Conservation (phyloP, 1,139 yeast genomes). For the Candida sanyaensis region DNA sequence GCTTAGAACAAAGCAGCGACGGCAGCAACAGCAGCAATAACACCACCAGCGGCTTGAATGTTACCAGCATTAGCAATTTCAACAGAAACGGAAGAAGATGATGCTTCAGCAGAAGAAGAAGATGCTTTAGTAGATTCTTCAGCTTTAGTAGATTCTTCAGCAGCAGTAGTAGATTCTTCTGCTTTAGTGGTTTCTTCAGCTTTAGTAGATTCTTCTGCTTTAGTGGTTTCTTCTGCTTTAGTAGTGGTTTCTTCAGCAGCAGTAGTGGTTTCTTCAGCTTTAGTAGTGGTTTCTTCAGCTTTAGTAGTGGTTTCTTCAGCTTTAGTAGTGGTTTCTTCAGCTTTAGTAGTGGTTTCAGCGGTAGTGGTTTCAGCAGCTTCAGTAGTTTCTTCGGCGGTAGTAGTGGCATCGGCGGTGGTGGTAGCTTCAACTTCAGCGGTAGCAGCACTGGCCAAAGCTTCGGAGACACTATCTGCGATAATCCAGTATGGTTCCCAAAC, state of each 20-base stretch:
- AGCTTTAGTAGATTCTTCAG: constrained; percentile 6
- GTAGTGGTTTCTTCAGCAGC: too few species aligned
- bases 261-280: constrained; percentile 2
- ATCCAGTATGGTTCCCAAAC: constrained; percentile 44
- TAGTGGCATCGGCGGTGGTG: background rate
- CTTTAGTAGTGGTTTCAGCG: background rate
- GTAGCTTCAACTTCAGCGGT: constrained; percentile 11
- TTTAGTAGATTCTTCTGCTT: constrained; percentile 4
- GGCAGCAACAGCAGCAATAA: constrained; percentile 15
- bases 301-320: too few species aligned
- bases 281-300: too few species aligned
- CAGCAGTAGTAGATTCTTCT: too few species aligned
- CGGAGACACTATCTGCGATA: constrained; percentile 35
- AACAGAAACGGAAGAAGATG: constrained; percentile 5
- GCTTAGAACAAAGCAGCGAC: constrained; percentile 10
- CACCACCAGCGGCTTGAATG: constrained; percentile 14
- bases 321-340: background rate
- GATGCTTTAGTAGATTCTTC: constrained; percentile 9
- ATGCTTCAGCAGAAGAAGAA: constrained; percentile 6
- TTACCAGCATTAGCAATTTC: constrained; percentile 9
- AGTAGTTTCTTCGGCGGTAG: background rate
- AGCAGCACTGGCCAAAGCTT: constrained; percentile 35
- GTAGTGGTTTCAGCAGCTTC: constrained; percentile 12
- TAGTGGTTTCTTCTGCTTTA: background rate
- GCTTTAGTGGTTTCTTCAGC: constrained; percentile 2